A percentile compares a stretch with the other conserved stretches of the same genome.
Evolutionary conservation across 2,329 filamentous ascomycete genomes (phyloP).

Genomic region (Cladosporium sp.): DNA sequence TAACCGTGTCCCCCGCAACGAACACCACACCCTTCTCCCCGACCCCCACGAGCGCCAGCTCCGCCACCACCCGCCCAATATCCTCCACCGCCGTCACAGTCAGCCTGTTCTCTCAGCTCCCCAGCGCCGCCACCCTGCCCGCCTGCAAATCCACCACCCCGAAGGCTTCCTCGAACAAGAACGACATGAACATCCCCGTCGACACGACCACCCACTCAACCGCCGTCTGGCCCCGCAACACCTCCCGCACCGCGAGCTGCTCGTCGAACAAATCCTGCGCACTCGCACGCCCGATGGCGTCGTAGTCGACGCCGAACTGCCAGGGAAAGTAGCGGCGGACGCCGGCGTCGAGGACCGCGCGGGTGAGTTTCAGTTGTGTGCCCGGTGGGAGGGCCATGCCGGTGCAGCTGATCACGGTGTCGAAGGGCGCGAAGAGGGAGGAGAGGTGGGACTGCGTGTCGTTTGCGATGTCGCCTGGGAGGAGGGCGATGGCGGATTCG

Average conservation of each 20-base stretch:
- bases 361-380: slow-evolving; percentile 58
- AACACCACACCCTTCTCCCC: slow-evolving; percentile 52
- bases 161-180: slow-evolving; percentile 64
- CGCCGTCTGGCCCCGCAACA: slow-evolving; percentile 44
- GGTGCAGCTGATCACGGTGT: slow-evolving; percentile 60
- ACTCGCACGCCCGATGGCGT: slow-evolving; percentile 59
- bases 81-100: slow-evolving; percentile 64
- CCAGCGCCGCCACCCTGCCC: slow-evolving; percentile 47
- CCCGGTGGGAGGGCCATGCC: slow-evolving; percentile 60
- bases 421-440: slow-evolving; percentile 44
- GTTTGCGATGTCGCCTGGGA: slow-evolving; percentile 48
- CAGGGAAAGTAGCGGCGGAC: slow-evolving; percentile 64
- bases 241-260: slow-evolving; percentile 59
- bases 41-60: slow-evolving; percentile 50
- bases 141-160: slow-evolving; percentile 58
- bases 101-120: slow-evolving; percentile 61
- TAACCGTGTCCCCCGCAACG: slow-evolving; percentile 63
- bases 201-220: slow-evolving; percentile 62
- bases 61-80: slow-evolving; percentile 62
- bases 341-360: slow-evolving; percentile 49
- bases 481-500: slow-evolving; percentile 38
- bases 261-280: slow-evolving; percentile 68
- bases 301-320: slow-evolving; percentile 75
- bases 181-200: slow-evolving; percentile 71
- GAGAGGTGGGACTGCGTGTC: slow-evolving; percentile 33